phyloP scores from a whole-genome alignment of 441 rosid species.

The Corymbia citriodora region DNA sequence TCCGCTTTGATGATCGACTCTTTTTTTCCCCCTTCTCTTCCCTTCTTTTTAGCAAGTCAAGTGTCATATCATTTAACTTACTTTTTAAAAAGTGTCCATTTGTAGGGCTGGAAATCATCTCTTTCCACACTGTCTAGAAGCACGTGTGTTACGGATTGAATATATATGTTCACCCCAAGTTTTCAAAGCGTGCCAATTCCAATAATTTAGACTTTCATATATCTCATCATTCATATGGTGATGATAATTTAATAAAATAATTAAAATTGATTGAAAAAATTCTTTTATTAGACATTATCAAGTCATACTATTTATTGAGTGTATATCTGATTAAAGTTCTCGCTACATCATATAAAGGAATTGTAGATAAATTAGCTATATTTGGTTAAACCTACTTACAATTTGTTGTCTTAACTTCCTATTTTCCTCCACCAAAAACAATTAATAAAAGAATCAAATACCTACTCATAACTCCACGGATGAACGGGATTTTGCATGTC shows the following conservation, averaged over 20 bases:
- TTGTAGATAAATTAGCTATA: fast-evolving
- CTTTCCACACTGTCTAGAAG: background rate
- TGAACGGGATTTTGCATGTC: background rate
- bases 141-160: background rate
- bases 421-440: background rate
- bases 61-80: background rate
- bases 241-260: background rate
- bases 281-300: fast-evolving
- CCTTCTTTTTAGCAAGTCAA: background rate
- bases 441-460: fast-evolving
- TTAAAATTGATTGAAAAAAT: background rate
- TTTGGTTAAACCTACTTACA: background rate
- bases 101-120: background rate
- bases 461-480: fast-evolving
- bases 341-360: fast-evolving
- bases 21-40: fast-evolving
- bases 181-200: background rate
- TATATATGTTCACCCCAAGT: background rate
- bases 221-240: background rate
- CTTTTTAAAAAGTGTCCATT: background rate
- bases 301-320: background rate
- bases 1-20: background rate
- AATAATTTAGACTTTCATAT: background rate
- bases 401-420: fast-evolving
- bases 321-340: fast-evolving